phyloP scores from a whole-genome alignment of 2,329 filamentous ascomycete genomes.

The Alternaria angustiovoidea region DNA sequence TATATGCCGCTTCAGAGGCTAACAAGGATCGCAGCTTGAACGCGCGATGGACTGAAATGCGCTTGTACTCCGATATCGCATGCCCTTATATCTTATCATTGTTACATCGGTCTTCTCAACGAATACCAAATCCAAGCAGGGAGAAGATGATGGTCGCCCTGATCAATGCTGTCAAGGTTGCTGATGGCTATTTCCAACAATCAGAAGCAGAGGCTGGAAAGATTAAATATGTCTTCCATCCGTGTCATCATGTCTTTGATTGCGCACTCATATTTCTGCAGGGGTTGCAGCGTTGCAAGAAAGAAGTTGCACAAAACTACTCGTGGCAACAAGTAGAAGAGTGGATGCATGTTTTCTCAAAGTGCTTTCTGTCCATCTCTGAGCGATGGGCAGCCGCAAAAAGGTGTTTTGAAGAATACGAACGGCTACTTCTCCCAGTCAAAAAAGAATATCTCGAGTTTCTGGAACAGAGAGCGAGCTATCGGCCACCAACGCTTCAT shows the following conservation, averaged over 20 bases:
- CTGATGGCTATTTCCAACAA: conserved; percentile 45
- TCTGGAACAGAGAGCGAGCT: conserved; percentile 38
- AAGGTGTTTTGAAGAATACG: conserved; percentile 46
- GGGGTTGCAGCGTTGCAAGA: conserved; percentile 41
- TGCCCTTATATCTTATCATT: conserved; percentile 41
- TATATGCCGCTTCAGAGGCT: conserved; percentile 36
- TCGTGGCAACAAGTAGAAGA: conserved; percentile 37
- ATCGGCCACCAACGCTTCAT: conserved; percentile 20
- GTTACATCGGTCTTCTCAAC: conserved; percentile 42
- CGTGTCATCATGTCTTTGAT: conserved; percentile 48
- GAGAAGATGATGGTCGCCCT: conserved; percentile 41
- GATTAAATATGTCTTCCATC: conserved; percentile 51
- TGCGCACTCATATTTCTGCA: conserved; percentile 45
- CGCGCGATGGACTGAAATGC: conserved; percentile 47
- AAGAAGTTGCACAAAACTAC: conserved; percentile 40
- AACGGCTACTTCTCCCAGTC: conserved; percentile 39
- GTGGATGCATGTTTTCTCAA: conserved; percentile 42
- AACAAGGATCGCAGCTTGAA: conserved; percentile 39
- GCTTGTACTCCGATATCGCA: conserved; percentile 45
- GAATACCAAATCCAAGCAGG: conserved; percentile 36
- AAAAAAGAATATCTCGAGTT: conserved; percentile 47
- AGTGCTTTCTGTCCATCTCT: conserved; percentile 45
- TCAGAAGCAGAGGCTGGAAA: conserved; percentile 43
- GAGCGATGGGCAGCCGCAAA: conserved; percentile 48
- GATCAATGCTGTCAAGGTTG: conserved; percentile 41